phyloP scores from a whole-genome alignment of 2,329 filamentous ascomycete genomes.

The Ophiognomonia clavigignenti-juglandacearum region DNA sequence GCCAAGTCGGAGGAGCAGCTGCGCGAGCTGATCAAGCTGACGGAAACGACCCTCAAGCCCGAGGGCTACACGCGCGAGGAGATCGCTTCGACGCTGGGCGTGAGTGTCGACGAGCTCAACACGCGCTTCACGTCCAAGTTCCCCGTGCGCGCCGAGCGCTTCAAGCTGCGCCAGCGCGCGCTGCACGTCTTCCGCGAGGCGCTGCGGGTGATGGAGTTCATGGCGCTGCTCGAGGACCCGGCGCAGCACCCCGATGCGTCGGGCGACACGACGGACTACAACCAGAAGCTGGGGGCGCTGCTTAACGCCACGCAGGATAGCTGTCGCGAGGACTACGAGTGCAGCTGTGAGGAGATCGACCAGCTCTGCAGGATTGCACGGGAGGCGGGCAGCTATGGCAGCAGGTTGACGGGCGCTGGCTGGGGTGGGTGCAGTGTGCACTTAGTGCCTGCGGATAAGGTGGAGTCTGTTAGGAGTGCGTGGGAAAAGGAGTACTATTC shows the following conservation, averaged over 20 bases:
- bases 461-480: slow-evolving; percentile 70
- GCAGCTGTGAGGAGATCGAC: slow-evolving; percentile 90
- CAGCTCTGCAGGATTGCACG: slow-evolving; percentile 77
- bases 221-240: slow-evolving; percentile 63
- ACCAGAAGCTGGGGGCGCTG: slow-evolving; percentile 68
- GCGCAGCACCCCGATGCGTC: slow-evolving; percentile 32
- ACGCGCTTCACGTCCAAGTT: slow-evolving; percentile 79
- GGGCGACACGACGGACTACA: slow-evolving; percentile 55
- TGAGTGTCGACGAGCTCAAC: slow-evolving; percentile 68
- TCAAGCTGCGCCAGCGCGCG: slow-evolving; percentile 83
- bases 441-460: slow-evolving; percentile 78
- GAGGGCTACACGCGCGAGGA: slow-evolving; percentile 87
- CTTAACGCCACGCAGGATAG: slow-evolving; percentile 88
- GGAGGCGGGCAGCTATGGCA: slow-evolving; percentile 75
- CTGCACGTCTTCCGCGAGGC: slow-evolving; percentile 91
- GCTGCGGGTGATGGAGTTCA: slow-evolving; percentile 77
- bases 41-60: slow-evolving; percentile 68
- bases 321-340: slow-evolving; percentile 84
- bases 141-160: slow-evolving; percentile 79
- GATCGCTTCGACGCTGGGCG: slow-evolving; percentile 66
- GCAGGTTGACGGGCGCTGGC: slow-evolving; percentile 83
- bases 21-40: slow-evolving; percentile 63
- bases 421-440: slow-evolving; percentile 98
- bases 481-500: slow-evolving; percentile 80
- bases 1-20: slow-evolving; percentile 57